phyloP scores from a whole-genome alignment of 208 protist genomes.

The Trypanosoma brucei region DNA sequence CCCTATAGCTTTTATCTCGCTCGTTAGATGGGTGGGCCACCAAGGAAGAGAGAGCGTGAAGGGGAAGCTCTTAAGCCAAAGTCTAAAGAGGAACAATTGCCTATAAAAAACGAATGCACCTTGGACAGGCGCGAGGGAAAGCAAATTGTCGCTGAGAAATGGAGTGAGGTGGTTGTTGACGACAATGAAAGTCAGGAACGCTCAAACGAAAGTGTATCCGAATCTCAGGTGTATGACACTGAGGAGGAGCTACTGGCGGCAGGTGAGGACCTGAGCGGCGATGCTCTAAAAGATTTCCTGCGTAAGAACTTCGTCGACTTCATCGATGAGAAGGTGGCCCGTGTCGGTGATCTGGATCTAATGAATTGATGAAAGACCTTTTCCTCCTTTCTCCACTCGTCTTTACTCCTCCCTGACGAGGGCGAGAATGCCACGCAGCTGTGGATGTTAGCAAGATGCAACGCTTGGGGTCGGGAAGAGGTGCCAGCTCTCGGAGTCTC shows the following conservation, averaged over 20 bases:
- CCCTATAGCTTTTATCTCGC: not conserved
- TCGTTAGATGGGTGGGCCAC: constrained; percentile 1
- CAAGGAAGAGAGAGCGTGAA: constrained; percentile 12
- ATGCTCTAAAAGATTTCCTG: constrained; percentile 62
- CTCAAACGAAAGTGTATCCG: constrained; percentile 11
- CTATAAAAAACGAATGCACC: not conserved
- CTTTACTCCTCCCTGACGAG: not conserved
- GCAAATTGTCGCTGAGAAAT: too few species aligned
- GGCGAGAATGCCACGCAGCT: too few species aligned
- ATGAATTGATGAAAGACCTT: not conserved
- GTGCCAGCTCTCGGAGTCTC: too few species aligned
- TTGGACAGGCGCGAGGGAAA: too few species aligned
- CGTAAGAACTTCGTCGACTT: constrained; percentile 81
- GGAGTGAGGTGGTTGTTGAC: too few species aligned
- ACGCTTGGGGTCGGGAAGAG: too few species aligned
- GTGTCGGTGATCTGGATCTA: constrained; percentile 19
- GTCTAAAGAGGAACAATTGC: constrained; percentile 1
- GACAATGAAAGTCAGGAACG: constrained; percentile 22
- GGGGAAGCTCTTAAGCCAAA: not conserved
- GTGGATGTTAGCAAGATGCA: too few species aligned
- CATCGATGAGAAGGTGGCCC: constrained; percentile 33
- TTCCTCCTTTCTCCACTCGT: not conserved
- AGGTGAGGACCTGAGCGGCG: constrained; percentile 49
- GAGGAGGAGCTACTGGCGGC: constrained; percentile 46
- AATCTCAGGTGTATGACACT: constrained; percentile 19